phyloP scores from a whole-genome alignment of 2,329 filamentous ascomycete species.

The Ophiostoma quercus region DNA sequence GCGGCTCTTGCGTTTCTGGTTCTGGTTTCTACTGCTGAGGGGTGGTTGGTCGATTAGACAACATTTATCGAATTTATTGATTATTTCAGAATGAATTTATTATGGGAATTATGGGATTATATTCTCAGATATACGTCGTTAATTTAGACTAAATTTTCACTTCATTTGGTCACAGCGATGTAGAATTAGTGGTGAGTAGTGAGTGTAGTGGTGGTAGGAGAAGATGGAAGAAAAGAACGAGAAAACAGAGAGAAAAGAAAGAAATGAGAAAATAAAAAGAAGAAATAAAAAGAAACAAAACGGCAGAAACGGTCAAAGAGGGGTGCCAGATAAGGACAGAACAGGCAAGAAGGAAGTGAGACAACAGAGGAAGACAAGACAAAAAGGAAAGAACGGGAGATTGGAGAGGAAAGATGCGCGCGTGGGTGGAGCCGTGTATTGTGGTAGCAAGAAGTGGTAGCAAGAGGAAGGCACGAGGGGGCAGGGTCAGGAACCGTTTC shows the following conservation, averaged over 20 bases:
- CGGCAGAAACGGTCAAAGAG: constrained; percentile 2
- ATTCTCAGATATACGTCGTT: neutral
- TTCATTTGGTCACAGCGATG: constrained; percentile 2
- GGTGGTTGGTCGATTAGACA: neutral
- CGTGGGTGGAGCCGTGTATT: constrained; percentile 12
- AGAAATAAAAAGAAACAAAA: neutral
- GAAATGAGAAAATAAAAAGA: neutral
- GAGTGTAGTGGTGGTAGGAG: no score
- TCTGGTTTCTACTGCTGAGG: neutral
- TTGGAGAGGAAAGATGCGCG: constrained; percentile 11
- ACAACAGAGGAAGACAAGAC: neutral
- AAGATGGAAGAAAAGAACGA: neutral
- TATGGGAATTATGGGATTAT: neutral
- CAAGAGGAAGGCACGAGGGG: neutral
- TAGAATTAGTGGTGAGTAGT: neutral
- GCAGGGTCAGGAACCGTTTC: neutral
- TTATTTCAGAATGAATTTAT: neutral
- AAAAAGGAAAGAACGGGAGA: neutral
- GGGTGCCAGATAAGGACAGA: neutral
- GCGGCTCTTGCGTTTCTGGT: neutral
- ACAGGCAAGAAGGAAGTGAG: neutral
- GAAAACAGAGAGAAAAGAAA: neutral
- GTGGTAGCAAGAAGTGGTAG: neutral
- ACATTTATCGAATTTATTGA: neutral
- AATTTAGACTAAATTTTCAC: neutral